Evolutionary conservation across 805 yeast species (phyloP), one percentile per base, ranked within the genome.

Genomic region (Ogataea nakhonphanomensis): DNA sequence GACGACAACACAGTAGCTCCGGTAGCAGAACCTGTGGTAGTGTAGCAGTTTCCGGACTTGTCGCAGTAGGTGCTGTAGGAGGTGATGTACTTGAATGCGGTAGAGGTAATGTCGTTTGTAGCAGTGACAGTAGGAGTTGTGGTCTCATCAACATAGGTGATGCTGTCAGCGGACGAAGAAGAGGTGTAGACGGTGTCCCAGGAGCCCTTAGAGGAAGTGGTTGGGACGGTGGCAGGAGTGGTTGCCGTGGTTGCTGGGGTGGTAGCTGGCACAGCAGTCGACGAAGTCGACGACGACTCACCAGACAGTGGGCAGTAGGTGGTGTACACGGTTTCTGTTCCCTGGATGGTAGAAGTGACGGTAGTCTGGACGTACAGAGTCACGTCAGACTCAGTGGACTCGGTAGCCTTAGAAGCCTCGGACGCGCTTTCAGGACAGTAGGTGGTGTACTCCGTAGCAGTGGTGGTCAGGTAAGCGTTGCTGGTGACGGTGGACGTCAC

Each of bases 101-200:
- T 62, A 49, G 61, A 47, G 42, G 75, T 68, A 37, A 66, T 55
- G 53, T 65, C 71, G 30, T 64, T 59, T 32, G 70, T 59, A 24
- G 57, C 60, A 37, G 71, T 66, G 42, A 63, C 69, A 35, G 64
- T 58, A 44, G 77, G 76, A 32, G 76, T 50, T 35, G 49, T 44
- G 44, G 57, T 46, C 34, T 40, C 41, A 41, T 45, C 57, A 33
- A 41, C 48, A 36, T 49, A 45, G 29, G 39, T 30, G 40, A 50
- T 48, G 26, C 46, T 50, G n/a, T 42, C 42, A 32, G 22, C 36
- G 25, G 25, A 28, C 12, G 37, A 23, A 21, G 41, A 29, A 8
- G 46, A 26, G 22, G 43, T 15, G 28, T 21, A 24, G 15, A 37
- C 34, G 25, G 46, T 34, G 25, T 17, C 35, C 32, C 46, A 40